phyloP scores from a whole-genome alignment of 2,329 filamentous ascomycete genomes.

The Fusarium sp. region DNA sequence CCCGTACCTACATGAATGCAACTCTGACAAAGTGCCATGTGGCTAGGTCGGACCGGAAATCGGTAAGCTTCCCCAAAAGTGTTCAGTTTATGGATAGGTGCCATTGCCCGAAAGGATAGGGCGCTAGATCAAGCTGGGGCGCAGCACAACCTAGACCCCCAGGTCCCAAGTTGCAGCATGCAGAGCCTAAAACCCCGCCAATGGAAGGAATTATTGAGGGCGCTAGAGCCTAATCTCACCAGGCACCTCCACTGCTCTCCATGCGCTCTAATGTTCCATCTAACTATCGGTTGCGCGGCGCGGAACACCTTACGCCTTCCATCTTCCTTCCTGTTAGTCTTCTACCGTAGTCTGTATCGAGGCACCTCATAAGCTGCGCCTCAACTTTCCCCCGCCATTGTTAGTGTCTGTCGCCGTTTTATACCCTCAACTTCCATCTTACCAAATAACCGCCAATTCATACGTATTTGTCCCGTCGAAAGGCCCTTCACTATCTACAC shows the following conservation, averaged over 20 bases:
- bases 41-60: background rate
- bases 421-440: conserved; percentile 26
- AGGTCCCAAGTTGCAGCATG: conserved; percentile 19
- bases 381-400: conserved; percentile 35
- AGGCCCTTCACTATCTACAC: background rate
- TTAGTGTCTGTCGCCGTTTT: conserved; percentile 12
- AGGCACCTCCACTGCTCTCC: conserved; percentile 39
- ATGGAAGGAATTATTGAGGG: conserved; percentile 29
- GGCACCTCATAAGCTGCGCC: conserved; percentile 38
- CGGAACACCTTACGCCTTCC: conserved; percentile 14
- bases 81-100: conserved; percentile 21
- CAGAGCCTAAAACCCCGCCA: conserved; percentile 46
- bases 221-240: conserved; percentile 42
- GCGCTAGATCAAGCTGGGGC: conserved; percentile 3
- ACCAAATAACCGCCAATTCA: conserved; percentile 22
- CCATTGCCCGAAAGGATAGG: background rate
- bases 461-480: background rate
- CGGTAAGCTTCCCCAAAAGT: conserved; percentile 12
- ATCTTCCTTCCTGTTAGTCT: conserved; percentile 16
- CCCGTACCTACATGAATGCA: conserved; percentile 29
- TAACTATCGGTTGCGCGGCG: conserved; percentile 24
- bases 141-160: conserved; percentile 20
- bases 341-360: conserved; percentile 12
- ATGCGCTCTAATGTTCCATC: conserved; percentile 8
- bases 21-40: conserved; percentile 32